phyloP scores from a whole-genome alignment of 768 basidiomycete genomes.

The Suillus decipiens region DNA sequence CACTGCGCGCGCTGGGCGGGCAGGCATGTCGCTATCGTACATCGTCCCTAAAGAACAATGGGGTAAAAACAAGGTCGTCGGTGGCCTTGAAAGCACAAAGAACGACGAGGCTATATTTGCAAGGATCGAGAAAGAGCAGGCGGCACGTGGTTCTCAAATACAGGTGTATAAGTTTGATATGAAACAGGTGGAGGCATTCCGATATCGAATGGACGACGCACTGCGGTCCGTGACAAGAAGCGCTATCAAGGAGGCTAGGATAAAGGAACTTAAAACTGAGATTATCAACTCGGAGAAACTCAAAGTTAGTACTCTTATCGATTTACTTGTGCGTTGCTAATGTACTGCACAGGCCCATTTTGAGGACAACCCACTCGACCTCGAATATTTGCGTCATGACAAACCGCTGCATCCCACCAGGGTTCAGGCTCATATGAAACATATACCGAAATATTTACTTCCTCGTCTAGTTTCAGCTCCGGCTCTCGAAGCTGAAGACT shows the following conservation, averaged over 20 bases:
- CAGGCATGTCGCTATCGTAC: conserved; percentile 90
- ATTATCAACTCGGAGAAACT: conserved; percentile 95
- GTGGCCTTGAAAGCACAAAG: conserved; percentile 65
- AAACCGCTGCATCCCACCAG: conserved; percentile 90
- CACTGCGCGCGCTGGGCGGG: conserved; percentile 93
- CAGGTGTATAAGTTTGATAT: conserved; percentile 94
- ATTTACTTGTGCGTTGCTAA: conserved; percentile 4
- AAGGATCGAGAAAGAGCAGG: conserved; percentile 82
- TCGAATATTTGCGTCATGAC: conserved; percentile 92
- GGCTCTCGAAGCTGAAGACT: conserved; percentile 43
- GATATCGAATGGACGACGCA: conserved; percentile 98
- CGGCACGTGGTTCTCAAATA: conserved; percentile 51
- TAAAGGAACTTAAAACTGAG: conserved; percentile 93
- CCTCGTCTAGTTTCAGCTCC: conserved; percentile 63
- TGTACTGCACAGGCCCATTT: conserved; percentile 78
- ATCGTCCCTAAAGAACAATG: conserved; percentile 70
- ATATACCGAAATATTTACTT: conserved; percentile 90
- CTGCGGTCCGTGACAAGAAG: conserved; percentile 84
- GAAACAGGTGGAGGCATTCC: conserved; percentile 95
- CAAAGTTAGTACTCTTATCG: conserved; percentile 58
- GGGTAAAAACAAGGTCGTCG: conserved; percentile 77
- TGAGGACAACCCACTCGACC: conserved; percentile 92
- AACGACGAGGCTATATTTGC: conserved; percentile 57
- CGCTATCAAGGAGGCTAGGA: conserved; percentile 84
- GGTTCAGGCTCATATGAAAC: conserved; percentile 93